Percentiles rank a stretch among this genome's conserved stretches.
These are phyloP conservation scores for Paramecium octaurelia DNA, from an alignment of 73 alveolate species.

Conservation along the genomic window DNA sequence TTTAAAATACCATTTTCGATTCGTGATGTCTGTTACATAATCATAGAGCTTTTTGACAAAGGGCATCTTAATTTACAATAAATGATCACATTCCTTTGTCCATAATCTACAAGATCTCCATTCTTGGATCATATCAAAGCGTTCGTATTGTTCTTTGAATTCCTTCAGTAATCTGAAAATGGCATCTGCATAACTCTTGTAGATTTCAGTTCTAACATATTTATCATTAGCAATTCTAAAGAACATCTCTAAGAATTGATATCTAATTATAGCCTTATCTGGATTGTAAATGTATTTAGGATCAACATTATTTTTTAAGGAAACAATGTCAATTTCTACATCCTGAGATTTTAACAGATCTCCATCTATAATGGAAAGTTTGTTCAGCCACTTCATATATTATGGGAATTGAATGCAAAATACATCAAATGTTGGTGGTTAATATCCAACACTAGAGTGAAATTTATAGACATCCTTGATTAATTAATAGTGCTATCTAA, in stretches of 20 bases:
- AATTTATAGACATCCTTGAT: constrained; percentile 51
- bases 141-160: background rate
- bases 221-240: constrained; percentile 66
- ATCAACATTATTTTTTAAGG: constrained; percentile 15
- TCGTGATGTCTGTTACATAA: background rate
- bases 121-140: background rate
- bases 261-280: constrained; percentile 57
- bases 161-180: constrained; percentile 57
- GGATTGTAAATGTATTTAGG: constrained; percentile 55
- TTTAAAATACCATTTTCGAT: background rate
- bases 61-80: constrained; percentile 47
- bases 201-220: constrained; percentile 58
- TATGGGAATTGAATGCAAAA: background rate
- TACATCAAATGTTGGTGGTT: background rate
- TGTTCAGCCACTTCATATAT: constrained; percentile 2
- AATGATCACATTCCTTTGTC: constrained; percentile 65
- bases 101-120: constrained; percentile 70
- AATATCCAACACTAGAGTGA: constrained; percentile 10
- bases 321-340: background rate
- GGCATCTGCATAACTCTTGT: constrained; percentile 57
- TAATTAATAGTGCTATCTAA: constrained; percentile 36
- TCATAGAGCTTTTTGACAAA: constrained; percentile 65
- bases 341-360: background rate
- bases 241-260: constrained; percentile 65
- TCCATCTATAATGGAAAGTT: background rate